Evolutionary conservation across 1,139 yeast species (phyloP), one percentile per base, ranked within the genome.

Genomic region (Yamadazyma diddensiae): DNA sequence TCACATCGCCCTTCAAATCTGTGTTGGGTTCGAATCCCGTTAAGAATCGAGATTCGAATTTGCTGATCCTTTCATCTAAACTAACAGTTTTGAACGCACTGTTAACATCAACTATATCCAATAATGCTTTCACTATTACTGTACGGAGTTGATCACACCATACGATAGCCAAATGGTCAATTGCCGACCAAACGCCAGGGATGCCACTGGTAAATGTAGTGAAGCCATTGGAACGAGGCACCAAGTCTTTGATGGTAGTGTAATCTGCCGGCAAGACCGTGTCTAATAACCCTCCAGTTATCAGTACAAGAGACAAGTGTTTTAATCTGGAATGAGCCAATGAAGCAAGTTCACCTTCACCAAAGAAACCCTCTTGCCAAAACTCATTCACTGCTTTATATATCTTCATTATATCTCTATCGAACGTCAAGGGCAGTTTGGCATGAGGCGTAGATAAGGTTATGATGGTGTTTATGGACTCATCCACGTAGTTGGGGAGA

Each of bases 381-480:
- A 79, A 90, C 34, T 77, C 71, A 55, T 90, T 94, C 2, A 84
- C 74, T 2, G 79, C 73, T 15, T 82, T 74, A 52, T 88, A 92
- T 1, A 88, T 75, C 37, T 73, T 76, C 41, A 87, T 62, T 18
- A 92, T 67, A 44, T 88, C 97, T 14, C 95, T 83, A 60, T 92
- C 99, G 58, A 90, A 90, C 0, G 97, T 87, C n/a, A 92, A 77
- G 0, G 99, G 97, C 0, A 97, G 84, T 1, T 87, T 82, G 0
- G 90, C 78, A 55, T 94, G 98, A 0, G 99, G 99, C 1, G 97
- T 79, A 0, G 97, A 84, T 34, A 94, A 62, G 0, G 98, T 90
- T 14, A 92, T 46, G 11, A 92, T 84, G 0, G 97, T 82, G 49
- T 87, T 87, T 12, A 94, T 76, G 1, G 95, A 82, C 12, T 71